Conservation (phyloP, 345 rosid species). For the Clarkia xantiana region DNA sequence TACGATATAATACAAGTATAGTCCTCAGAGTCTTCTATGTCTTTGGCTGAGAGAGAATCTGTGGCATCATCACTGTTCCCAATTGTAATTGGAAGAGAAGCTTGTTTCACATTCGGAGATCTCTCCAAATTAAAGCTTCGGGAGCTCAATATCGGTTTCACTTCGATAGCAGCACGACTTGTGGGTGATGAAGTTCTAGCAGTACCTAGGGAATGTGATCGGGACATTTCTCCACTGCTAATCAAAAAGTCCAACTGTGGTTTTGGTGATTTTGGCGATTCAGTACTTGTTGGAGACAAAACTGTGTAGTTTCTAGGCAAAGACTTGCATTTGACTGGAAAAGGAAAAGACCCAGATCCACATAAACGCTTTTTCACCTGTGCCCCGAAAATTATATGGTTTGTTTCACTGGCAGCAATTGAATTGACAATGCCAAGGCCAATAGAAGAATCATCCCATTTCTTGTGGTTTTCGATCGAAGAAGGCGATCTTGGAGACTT, state of each 20-base stretch:
- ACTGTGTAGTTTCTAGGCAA: slow-evolving; percentile 28
- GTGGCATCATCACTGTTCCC: slow-evolving; percentile 12
- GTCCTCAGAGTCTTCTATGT: slow-evolving; percentile 57
- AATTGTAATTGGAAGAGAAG: slow-evolving; percentile 29
- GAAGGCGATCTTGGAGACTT: slow-evolving; percentile 24
- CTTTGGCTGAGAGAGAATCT: slow-evolving; percentile 31
- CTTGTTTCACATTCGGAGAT: slow-evolving; percentile 17
- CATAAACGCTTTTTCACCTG: slow-evolving; percentile 21
- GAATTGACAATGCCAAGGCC: slow-evolving; percentile 46
- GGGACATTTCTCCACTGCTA: slow-evolving; percentile 6
- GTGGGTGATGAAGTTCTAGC: too few species aligned
- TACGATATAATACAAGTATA: slow-evolving; percentile 57
- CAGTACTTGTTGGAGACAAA: slow-evolving; percentile 11
- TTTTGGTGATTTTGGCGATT: not conserved
- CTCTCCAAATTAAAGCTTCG: not conserved
- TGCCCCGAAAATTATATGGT: slow-evolving; percentile 35
- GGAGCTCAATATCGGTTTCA: slow-evolving; percentile 2
- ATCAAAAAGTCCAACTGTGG: slow-evolving; percentile 1
- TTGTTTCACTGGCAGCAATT: slow-evolving; percentile 18
- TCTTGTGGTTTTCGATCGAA: slow-evolving; percentile 16
- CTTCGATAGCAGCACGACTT: slow-evolving; percentile 2
- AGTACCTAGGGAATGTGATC: slow-evolving; percentile 5
- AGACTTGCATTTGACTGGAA: slow-evolving; percentile 22
- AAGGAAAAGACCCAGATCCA: slow-evolving; percentile 9
- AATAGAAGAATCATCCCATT: slow-evolving; percentile 33